Evolutionary conservation across 1,139 yeast species (phyloP).

Genomic region (Yamadazyma atmosphaerica): DNA sequence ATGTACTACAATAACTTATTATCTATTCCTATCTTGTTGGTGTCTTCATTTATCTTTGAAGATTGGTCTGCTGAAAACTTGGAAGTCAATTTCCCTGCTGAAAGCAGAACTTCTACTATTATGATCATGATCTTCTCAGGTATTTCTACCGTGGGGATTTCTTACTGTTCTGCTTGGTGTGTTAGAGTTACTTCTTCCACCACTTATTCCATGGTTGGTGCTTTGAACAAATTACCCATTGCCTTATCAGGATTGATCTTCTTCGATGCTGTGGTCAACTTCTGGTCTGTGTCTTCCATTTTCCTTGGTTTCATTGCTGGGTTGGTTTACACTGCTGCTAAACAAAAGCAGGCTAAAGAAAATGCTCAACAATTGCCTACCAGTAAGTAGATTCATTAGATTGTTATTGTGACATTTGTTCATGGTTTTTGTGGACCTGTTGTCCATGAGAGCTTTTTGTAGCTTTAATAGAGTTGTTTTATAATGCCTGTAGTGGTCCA

Average conservation of each 20-base stretch:
- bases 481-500: too few species aligned
- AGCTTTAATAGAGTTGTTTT: too few species aligned
- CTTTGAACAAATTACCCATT: constrained; percentile 95
- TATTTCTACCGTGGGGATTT: constrained; percentile 90
- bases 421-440: too few species aligned
- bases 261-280: constrained; percentile 93
- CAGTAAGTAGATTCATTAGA: constrained; percentile 2
- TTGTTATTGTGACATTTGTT: too few species aligned
- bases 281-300: constrained; percentile 87
- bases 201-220: constrained; percentile 98
- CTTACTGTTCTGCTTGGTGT: constrained; percentile 99
- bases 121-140: constrained; percentile 90
- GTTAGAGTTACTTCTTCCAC: constrained; percentile 98
- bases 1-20: constrained; percentile 96
- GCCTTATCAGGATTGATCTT: constrained; percentile 92
- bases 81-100: constrained; percentile 73
- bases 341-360: constrained; percentile 64
- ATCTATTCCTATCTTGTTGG: constrained; percentile 82
- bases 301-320: constrained; percentile 93
- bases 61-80: constrained; percentile 89
- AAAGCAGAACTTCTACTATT: constrained; percentile 63
- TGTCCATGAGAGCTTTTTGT: too few species aligned
- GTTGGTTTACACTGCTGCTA: constrained; percentile 89
- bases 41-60: constrained; percentile 76
- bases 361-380: constrained; percentile 45